Evolutionary conservation across 179 eudicot species (phyloP), one percentile per base, ranked within the genome.

Genomic region (Beta lomatogona): DNA sequence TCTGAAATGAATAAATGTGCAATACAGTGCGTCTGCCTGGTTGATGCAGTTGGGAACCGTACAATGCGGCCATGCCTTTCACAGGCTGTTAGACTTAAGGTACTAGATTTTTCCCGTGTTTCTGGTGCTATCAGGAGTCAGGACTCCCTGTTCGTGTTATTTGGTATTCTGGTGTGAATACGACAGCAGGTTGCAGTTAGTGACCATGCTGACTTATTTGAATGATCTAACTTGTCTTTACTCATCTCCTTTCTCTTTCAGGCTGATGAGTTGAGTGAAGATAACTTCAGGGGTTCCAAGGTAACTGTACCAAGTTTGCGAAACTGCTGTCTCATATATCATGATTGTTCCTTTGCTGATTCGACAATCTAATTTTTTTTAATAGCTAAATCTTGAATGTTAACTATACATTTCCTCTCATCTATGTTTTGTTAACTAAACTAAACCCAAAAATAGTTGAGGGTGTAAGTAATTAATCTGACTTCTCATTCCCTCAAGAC

Each of bases 21-120:
- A 50, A 74, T 81, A 64, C 92, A 97, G 99, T 94, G 99, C 81
- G 93, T 94, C 82, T 97, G 99, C 88, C 83, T 97, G 83, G 99
- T 97, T 78, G 99, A 97, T 88, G 94, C 82, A 76, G 75, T 82
- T 82, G 99, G 97, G 4, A 93, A 94, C 73, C 97, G 99, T 52
- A 97, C 99, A 6, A 97, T 97, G 99, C 87, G 99, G 78, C 97
- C 99, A 0, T 93, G 93, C 86, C 97, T 97, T 82, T 87, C 94
- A 13, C 86, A 88, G 86, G 90, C 97, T 11, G 97, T 89, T 81
- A 97, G 91, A 88, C 86, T 97, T 85, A 97, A 91, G 99, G 98
- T 97, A 77, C 75, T 19, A n/a, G 66, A 53, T 71, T 77, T 71
- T 28, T 74, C 16, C 48, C 3, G 46, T 73, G 15, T 52, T 53